phyloP scores from a whole-genome alignment of 176 grass and related monocot genomes.

The Juncus inflexus region DNA sequence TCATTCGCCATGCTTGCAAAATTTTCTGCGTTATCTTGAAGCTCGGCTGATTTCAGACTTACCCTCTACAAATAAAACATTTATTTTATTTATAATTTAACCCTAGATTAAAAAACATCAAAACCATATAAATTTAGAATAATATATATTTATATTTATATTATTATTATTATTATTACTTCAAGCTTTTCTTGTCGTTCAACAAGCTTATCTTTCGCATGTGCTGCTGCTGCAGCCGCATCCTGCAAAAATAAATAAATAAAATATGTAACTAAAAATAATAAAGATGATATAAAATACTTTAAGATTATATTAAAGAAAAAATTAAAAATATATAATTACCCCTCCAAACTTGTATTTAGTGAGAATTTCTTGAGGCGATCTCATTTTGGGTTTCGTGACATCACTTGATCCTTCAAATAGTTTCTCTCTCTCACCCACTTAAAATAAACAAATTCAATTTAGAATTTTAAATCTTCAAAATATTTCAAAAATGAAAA shows the following conservation, averaged over 20 bases:
- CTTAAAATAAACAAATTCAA: conserved; percentile 23
- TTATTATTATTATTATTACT: conserved; percentile 35
- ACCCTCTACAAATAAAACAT: conserved; percentile 45
- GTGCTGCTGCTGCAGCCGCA: conserved; percentile 70
- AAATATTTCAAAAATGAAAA: neutral
- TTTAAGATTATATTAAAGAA: neutral
- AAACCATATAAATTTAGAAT: neutral
- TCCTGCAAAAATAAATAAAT: conserved; percentile 38
- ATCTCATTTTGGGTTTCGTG: conserved; percentile 66
- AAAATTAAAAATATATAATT: conserved; percentile 16
- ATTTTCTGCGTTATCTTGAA: conserved; percentile 71
- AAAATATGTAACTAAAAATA: neutral
- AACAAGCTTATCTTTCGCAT: conserved; percentile 76
- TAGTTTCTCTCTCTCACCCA: conserved; percentile 44
- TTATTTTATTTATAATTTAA: neutral
- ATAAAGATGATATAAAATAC: neutral
- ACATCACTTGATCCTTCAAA: conserved; percentile 52
- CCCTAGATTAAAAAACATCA: neutral
- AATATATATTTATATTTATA: neutral
- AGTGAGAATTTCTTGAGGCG: conserved; percentile 80
- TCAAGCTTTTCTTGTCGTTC: conserved; percentile 82
- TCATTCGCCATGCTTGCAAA: conserved; percentile 65
- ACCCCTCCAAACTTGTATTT: conserved; percentile 86
- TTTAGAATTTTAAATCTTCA: neutral
- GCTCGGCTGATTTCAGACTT: conserved; percentile 61